Evolutionary conservation across 75 land plant species (phyloP).

Genomic region (Isoetes taiwanensis): DNA sequence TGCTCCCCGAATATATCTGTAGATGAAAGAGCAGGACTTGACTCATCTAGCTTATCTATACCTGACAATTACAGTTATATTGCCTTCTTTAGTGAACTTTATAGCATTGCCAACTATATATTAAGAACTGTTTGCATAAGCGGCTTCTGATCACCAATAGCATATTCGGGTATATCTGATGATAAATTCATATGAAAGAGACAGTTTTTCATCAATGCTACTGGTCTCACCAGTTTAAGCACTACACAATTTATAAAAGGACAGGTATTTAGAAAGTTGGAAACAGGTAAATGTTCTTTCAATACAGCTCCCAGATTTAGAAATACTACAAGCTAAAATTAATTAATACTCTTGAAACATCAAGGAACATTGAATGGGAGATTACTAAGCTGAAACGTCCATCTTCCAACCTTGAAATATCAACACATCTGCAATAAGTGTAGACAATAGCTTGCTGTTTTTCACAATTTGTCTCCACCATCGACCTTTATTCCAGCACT

Average conservation of each 20-base stretch:
- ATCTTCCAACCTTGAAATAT: conserved; percentile 83
- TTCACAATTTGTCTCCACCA: conserved; percentile 81
- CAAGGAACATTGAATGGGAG: neutral
- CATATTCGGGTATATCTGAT: conserved; percentile 43
- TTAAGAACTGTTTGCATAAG: neutral
- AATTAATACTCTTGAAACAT: conserved; percentile 15
- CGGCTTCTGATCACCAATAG: neutral
- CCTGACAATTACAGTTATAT: neutral
- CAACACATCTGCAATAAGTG: conserved; percentile 78
- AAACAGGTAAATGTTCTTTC: too few relatives aligned
- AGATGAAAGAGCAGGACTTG: neutral
- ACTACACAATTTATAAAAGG: conserved; percentile 53
- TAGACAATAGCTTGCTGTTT: conserved; percentile 72
- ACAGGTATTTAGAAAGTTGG: too few relatives aligned
- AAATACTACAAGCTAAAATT: neutral
- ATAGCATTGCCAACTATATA: neutral
- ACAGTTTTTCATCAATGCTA: conserved; percentile 65
- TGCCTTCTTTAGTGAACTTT: neutral
- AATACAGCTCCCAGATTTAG: too few relatives aligned
- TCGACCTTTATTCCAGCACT: conserved; percentile 61
- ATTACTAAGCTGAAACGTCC: too few relatives aligned
- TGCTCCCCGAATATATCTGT: neutral
- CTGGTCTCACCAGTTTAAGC: conserved; percentile 59
- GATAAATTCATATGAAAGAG: conserved; percentile 29
- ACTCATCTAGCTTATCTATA: neutral